Evolutionary conservation across 768 basidiomycete genomes (phyloP), one percentile per base, ranked within the genome.

Genomic region (Boletellus emodensis): DNA sequence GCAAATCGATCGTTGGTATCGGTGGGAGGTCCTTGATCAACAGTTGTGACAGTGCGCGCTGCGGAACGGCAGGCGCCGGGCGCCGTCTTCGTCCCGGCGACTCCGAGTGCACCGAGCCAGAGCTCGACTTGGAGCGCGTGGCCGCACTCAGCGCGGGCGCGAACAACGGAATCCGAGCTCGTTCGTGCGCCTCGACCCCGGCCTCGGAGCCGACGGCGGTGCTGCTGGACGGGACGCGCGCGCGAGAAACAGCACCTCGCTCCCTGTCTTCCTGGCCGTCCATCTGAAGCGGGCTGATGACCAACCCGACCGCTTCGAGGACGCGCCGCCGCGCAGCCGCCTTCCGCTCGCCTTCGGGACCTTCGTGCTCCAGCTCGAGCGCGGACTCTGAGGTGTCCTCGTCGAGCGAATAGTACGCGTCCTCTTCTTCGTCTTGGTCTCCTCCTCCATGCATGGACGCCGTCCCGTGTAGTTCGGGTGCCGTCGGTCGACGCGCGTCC

Each of bases 291-390:
- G 45, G 51, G 83, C 81, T 34, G 78, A 95, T 77, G 49, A 91
- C 82, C 22, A 96, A 72, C 3, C 94, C 94, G 0, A 93, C 93
- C 0, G 90, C 88, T 62, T 90, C 83, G n/a, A 97, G 72, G 7
- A 96, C 90, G 17, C 85, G 78, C 57, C 82, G 82, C 18, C 90
- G 80, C 15, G 81, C 79, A 45, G 75, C 75, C 11, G 71, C 72
- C 46, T 84, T 81, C 15, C 3, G 48, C 38, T 78, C 75, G 33
- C 56, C 59, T 46, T 63, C 62, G 22, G 42, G 41, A 12, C 28
- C 48, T 35, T 34, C 44, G 30, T 22, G 12, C 9, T 36, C 46
- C 34, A 36, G 39, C 35, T 40, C 56, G 6, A 38, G 37, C 38
- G 20, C 51, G 1, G 32, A 56, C 15, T 46, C 49, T 10, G 52